Conservation (phyloP, 179 eudicot species). For the Corrigiola litoralis region DNA sequence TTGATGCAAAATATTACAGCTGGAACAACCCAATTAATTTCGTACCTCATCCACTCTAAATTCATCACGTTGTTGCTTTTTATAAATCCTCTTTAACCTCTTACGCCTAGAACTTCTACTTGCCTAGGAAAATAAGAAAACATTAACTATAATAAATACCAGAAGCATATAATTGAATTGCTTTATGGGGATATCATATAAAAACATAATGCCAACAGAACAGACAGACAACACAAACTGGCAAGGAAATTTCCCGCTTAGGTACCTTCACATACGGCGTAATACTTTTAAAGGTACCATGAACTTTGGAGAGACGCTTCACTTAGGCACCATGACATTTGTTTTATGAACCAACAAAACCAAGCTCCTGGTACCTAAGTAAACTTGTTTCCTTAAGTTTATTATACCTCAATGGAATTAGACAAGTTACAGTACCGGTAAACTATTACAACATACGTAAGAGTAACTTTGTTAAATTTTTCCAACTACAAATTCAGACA, state of each 20-base stretch:
- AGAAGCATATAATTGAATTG: background rate
- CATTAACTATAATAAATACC: background rate
- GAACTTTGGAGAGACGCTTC: no score
- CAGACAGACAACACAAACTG: background rate
- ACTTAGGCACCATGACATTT: no score
- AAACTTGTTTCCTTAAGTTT: no score
- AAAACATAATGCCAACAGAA: background rate
- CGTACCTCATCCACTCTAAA: conserved; percentile 28
- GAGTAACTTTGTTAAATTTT: no score
- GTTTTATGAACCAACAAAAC: no score
- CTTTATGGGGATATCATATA: no score
- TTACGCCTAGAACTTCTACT: conserved; percentile 56
- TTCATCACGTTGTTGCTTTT: conserved; percentile 8
- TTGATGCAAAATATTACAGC: background rate
- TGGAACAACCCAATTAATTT: background rate
- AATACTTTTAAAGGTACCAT: no score
- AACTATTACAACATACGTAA: background rate
- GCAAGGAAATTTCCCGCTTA: no score
- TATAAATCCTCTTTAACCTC: conserved; percentile 41
- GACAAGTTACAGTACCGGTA: no score
- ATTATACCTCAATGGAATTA: no score
- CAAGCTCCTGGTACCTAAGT: no score
- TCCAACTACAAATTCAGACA: background rate
- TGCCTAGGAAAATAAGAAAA: conserved; percentile 16
- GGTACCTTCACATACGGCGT: no score